These are phyloP conservation scores for Triglochin maritima DNA, from an alignment of 106 monocot genomes.

Conservation along the genomic window DNA sequence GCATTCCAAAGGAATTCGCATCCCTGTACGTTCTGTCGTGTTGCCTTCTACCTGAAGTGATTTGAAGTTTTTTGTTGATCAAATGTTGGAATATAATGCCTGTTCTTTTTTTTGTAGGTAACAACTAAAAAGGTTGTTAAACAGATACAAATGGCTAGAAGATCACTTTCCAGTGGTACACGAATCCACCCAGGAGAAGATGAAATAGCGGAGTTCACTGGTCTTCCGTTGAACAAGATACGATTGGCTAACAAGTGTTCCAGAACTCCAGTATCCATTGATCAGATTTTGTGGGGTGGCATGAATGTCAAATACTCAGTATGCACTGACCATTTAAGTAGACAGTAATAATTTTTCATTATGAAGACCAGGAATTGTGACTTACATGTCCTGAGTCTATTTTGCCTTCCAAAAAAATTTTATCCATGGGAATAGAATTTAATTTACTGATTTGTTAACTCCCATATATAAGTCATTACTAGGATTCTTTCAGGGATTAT, in stretches of 20 bases:
- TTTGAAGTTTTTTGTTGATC: background rate
- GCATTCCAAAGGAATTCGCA: conserved; percentile 42
- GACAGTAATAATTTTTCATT: too few relatives aligned
- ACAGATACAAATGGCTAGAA: conserved; percentile 33
- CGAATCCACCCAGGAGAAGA: conserved; percentile 44
- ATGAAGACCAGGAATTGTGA: too few relatives aligned
- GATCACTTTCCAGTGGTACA: conserved; percentile 11
- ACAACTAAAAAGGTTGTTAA: conserved; percentile 45
- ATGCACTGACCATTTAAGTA: background rate
- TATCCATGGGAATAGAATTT: too few relatives aligned
- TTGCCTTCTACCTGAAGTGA: background rate
- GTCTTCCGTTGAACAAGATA: conserved; percentile 40
- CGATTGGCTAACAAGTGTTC: conserved; percentile 55
- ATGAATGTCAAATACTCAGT: conserved; percentile 40
- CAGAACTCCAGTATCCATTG: conserved; percentile 34
- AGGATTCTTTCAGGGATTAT: too few relatives aligned
- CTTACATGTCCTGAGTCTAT: too few relatives aligned
- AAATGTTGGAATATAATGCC: background rate
- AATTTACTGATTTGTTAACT: too few relatives aligned
- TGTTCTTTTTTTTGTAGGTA: conserved; percentile 26
- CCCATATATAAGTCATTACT: too few relatives aligned
- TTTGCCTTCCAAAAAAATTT: too few relatives aligned
- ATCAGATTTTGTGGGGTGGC: conserved; percentile 28
- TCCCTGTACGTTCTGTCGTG: conserved; percentile 41
- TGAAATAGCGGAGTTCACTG: conserved; percentile 56